Evolutionary conservation across 148 eudicot species (phyloP).

Genomic region (Amaranthus palmeri): DNA sequence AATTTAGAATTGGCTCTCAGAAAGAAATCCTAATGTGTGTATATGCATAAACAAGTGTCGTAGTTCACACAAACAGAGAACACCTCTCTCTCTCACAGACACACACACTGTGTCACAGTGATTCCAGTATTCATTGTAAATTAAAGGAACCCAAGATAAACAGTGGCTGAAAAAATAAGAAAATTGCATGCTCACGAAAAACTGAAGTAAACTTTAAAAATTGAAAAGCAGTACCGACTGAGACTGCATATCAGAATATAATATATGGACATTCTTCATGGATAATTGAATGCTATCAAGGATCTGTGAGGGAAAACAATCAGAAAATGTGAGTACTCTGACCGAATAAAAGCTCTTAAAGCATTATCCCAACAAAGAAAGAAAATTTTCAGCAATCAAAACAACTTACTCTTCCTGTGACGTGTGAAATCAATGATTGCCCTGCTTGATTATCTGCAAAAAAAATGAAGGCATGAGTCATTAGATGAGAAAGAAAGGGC

Average conservation of each 20-base stretch:
- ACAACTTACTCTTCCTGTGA: slow-evolving; percentile 73
- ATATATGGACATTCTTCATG: slow-evolving; percentile 76
- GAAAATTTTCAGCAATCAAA: slow-evolving; percentile 11
- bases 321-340: slow-evolving; percentile 13
- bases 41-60: too few relatives aligned
- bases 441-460: slow-evolving; percentile 83
- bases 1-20: too few relatives aligned
- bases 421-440: slow-evolving; percentile 71
- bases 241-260: slow-evolving; percentile 48
- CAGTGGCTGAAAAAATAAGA: background rate
- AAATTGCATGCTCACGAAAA: background rate
- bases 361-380: background rate
- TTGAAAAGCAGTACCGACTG: slow-evolving; percentile 43
- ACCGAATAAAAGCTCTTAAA: background rate
- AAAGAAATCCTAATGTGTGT: too few relatives aligned
- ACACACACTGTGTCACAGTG: too few relatives aligned
- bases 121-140: too few relatives aligned
- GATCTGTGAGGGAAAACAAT: slow-evolving; percentile 42
- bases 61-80: too few relatives aligned
- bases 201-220: background rate
- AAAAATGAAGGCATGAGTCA: slow-evolving; percentile 8
- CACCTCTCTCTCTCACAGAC: too few relatives aligned
- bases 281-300: slow-evolving; percentile 92
- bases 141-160: too few relatives aligned
- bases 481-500: background rate